Percentiles rank a stretch among this genome's conserved stretches.
Conservation (phyloP, 306 rosid genomes). For the Calophaca sinica region DNA sequence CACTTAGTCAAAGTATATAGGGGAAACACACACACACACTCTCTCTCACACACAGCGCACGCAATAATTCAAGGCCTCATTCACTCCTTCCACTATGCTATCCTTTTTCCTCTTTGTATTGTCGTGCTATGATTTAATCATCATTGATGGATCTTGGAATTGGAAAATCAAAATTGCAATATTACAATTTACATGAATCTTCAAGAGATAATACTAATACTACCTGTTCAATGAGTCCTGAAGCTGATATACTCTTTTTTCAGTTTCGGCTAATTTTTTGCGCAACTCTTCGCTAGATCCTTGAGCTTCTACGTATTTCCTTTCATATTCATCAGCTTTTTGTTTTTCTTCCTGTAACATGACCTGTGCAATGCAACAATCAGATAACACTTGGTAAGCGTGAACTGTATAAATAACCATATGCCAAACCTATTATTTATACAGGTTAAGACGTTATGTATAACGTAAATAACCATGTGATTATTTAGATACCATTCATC, state of each 20-base stretch:
- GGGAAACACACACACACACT: not conserved
- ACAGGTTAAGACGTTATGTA: constrained; percentile 10
- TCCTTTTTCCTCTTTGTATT: constrained; percentile 35
- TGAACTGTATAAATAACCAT: constrained; percentile 38
- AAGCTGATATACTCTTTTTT: constrained; percentile 77
- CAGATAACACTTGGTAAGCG: constrained; percentile 29
- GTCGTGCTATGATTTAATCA: constrained; percentile 5
- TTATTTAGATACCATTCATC: constrained; percentile 26
- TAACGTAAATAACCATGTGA: constrained; percentile 31
- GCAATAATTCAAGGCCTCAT: constrained; percentile 1
- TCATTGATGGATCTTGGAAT: constrained; percentile 11
- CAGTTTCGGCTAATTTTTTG: constrained; percentile 72
- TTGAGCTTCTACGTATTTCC: constrained; percentile 67
- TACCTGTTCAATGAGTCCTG: constrained; percentile 93
- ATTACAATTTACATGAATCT: constrained; percentile 25
- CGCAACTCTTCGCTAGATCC: constrained; percentile 66
- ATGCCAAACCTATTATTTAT: constrained; percentile 25
- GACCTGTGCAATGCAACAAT: constrained; percentile 57
- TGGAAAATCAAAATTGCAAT: constrained; percentile 42
- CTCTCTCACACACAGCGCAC: not conserved
- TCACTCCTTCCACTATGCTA: constrained; percentile 33
- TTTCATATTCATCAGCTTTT: constrained; percentile 76
- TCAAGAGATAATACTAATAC: constrained; percentile 54
- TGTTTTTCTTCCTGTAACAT: constrained; percentile 69
- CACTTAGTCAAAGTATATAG: constrained; percentile 14